A percentile compares a stretch with the other conserved stretches of the same genome.
Evolutionary conservation across 345 rosid genomes (phyloP).

Genomic region (Citrus sp.): DNA sequence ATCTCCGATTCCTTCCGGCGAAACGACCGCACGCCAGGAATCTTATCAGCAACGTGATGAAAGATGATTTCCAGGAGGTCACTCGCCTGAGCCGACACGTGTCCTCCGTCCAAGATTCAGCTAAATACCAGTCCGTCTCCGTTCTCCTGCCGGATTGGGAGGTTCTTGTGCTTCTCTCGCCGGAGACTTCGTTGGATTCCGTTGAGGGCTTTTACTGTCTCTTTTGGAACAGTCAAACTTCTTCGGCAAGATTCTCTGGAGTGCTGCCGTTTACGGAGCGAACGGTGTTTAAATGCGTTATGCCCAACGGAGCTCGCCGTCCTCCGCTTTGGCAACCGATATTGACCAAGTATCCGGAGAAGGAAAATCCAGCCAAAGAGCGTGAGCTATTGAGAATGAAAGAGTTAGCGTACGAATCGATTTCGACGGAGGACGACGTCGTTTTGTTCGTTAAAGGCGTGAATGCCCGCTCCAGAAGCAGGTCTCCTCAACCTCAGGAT

Average conservation of each 20-base stretch:
- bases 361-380: constrained; percentile 2
- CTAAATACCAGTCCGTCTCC: constrained; percentile 28
- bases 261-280: constrained; percentile 47
- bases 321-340: constrained; percentile 48
- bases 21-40: background rate
- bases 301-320: constrained; percentile 52
- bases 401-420: constrained; percentile 62
- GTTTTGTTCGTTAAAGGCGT: constrained; percentile 75
- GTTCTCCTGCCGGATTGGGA: constrained; percentile 79
- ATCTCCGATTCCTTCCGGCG: background rate
- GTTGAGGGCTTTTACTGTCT: constrained; percentile 33
- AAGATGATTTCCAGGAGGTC: background rate
- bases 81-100: background rate
- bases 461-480: constrained; percentile 52
- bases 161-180: constrained; percentile 46
- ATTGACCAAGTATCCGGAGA: constrained; percentile 26
- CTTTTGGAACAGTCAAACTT: constrained; percentile 49
- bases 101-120: background rate
- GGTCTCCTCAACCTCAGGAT: constrained; percentile 37
- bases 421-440: constrained; percentile 68
- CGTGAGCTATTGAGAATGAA: constrained; percentile 46
- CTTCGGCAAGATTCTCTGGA: constrained; percentile 53
- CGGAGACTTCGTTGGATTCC: constrained; percentile 12
- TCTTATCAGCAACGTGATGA: background rate
- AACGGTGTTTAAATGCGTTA: constrained; percentile 47